Conservation (phyloP, 31 red algal species). For the Odonthalia washingtoniensis region DNA sequence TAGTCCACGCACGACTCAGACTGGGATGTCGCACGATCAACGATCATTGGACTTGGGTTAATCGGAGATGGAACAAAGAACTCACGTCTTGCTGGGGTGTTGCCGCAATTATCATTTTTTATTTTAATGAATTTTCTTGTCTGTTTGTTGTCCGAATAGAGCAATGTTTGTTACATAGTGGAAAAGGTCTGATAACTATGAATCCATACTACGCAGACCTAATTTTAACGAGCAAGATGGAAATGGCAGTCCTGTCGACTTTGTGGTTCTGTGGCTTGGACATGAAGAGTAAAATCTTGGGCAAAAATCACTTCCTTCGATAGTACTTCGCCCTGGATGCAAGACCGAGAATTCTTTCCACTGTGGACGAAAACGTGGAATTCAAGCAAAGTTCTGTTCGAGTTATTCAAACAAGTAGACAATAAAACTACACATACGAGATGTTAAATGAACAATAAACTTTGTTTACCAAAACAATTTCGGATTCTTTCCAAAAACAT, state of each 20-base stretch:
- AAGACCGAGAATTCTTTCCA: slow-evolving; percentile 88
- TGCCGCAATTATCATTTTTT: slow-evolving; percentile 92
- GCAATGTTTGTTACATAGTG: slow-evolving; percentile 90
- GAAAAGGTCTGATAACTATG: slow-evolving; percentile 85
- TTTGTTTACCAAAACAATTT: no score
- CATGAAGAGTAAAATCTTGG: slow-evolving; percentile 84
- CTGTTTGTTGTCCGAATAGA: slow-evolving; percentile 91
- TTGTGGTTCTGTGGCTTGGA: slow-evolving; percentile 83
- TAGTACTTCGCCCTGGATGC: slow-evolving; percentile 85
- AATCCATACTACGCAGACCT: slow-evolving; percentile 77
- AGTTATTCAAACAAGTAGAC: slow-evolving; percentile 93
- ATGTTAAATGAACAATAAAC: no score
- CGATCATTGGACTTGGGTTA: slow-evolving; percentile 88
- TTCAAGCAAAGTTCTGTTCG: slow-evolving; percentile 77
- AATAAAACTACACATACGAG: no score
- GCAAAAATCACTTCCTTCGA: slow-evolving; percentile 93
- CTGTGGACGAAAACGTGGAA: slow-evolving; percentile 91
- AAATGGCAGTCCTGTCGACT: slow-evolving; percentile 79
- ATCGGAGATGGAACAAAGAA: slow-evolving; percentile 95
- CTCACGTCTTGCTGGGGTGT: slow-evolving; percentile 85
- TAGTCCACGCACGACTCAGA: slow-evolving; percentile 95
- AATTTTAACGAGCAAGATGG: slow-evolving; percentile 70
- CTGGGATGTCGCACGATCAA: slow-evolving; percentile 85
- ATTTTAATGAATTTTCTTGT: slow-evolving; percentile 77
- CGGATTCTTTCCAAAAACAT: no score